Percentiles rank a stretch among this genome's conserved stretches.
Conservation (phyloP, 768 basidiomycete species). For the Cubamyces sp. region DNA sequence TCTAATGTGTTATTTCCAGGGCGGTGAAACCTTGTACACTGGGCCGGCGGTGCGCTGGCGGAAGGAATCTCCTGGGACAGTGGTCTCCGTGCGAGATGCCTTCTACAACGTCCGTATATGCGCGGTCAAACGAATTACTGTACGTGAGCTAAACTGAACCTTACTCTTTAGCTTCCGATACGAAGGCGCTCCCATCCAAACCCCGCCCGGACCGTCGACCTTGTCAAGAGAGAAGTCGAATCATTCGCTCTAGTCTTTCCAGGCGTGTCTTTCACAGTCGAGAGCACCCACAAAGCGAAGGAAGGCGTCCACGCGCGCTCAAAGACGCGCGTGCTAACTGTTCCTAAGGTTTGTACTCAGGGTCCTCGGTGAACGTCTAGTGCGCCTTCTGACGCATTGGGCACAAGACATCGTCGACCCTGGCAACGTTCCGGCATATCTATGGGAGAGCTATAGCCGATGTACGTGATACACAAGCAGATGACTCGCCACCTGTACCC, state of each 20-base stretch:
- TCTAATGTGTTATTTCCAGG: conserved; percentile 44
- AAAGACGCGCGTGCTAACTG: conserved; percentile 52
- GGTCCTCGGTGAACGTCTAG: background rate
- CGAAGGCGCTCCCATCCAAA: conserved; percentile 74
- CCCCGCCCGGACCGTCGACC: conserved; percentile 60
- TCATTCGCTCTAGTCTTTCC: conserved; percentile 75
- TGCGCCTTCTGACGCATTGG: background rate
- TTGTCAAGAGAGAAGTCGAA: conserved; percentile 74
- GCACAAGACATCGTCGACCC: conserved; percentile 61
- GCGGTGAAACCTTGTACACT: conserved; percentile 64
- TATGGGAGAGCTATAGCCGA: conserved; percentile 75
- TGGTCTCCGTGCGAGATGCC: conserved; percentile 82
- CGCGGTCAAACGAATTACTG: conserved; percentile 2
- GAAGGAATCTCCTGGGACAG: conserved; percentile 75
- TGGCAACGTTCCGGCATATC: conserved; percentile 71
- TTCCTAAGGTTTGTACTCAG: conserved; percentile 61
- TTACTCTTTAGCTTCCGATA: conserved; percentile 67
- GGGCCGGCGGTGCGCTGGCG: conserved; percentile 80
- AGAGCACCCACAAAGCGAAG: conserved; percentile 50
- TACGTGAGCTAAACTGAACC: conserved; percentile 15
- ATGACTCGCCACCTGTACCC: background rate
- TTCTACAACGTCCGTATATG: conserved; percentile 76
- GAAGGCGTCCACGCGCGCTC: conserved; percentile 38
- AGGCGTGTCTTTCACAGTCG: conserved; percentile 67
- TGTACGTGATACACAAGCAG: conserved; percentile 43